Evolutionary conservation across 2,329 filamentous ascomycete genomes (phyloP).

Genomic region (Talaromyces sp.): DNA sequence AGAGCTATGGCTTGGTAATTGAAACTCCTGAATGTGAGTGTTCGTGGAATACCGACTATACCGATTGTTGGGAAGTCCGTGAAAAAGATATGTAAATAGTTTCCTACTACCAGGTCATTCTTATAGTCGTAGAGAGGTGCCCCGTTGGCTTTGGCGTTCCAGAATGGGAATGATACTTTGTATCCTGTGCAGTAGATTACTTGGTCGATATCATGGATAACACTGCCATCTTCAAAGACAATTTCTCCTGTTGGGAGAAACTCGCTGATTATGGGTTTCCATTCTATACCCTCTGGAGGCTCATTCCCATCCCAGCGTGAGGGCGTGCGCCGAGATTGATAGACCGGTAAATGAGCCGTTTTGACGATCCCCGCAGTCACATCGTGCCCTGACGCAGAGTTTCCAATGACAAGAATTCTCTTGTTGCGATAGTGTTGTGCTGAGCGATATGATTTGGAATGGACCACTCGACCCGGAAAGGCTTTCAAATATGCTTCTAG

Average conservation of each 20-base stretch:
- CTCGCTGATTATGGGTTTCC: slow-evolving; percentile 52
- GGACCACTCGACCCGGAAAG: slow-evolving; percentile 42
- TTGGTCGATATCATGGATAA: slow-evolving; percentile 51
- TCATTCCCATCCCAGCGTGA: slow-evolving; percentile 51
- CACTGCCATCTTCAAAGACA: slow-evolving; percentile 53
- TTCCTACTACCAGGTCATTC: slow-evolving; percentile 42
- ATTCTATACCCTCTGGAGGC: slow-evolving; percentile 49
- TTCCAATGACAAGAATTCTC: slow-evolving; percentile 57
- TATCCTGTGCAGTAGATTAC: slow-evolving; percentile 61
- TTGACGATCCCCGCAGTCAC: slow-evolving; percentile 50
- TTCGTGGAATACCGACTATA: slow-evolving; percentile 42
- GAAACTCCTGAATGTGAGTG: slow-evolving; percentile 60
- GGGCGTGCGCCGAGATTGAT: slow-evolving; percentile 50
- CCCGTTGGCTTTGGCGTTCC: slow-evolving; percentile 50
- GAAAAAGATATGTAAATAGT: slow-evolving; percentile 55
- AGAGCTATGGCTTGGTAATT: slow-evolving; percentile 63
- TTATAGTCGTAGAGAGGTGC: slow-evolving; percentile 50
- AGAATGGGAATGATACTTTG: slow-evolving; percentile 47
- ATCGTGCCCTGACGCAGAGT: slow-evolving; percentile 59
- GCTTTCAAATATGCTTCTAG: slow-evolving; percentile 39
- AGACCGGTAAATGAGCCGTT: slow-evolving; percentile 45
- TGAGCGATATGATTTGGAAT: slow-evolving; percentile 48
- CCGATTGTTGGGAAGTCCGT: slow-evolving; percentile 49
- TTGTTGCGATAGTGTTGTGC: slow-evolving; percentile 35
- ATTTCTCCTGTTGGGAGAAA: slow-evolving; percentile 46